Conservation (phyloP, 176 grass and related monocot genomes). For the Avena insularis region DNA sequence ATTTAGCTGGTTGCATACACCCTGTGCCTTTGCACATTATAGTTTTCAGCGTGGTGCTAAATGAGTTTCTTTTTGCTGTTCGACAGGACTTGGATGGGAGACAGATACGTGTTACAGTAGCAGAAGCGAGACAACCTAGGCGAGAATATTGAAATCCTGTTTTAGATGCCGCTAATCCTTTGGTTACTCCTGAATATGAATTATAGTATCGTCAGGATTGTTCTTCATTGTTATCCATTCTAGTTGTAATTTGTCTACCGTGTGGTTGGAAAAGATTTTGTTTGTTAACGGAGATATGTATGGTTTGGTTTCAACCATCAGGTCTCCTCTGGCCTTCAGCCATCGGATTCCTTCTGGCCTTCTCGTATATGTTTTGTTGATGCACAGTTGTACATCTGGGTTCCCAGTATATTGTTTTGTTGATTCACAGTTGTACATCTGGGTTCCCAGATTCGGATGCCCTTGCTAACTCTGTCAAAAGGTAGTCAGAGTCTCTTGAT, state of each 20-base stretch:
- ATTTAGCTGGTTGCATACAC: not conserved
- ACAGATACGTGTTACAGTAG: slow-evolving; percentile 28
- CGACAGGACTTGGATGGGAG: slow-evolving; percentile 3
- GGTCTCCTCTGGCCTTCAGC: not conserved
- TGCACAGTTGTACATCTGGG: not conserved
- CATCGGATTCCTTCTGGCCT: not conserved
- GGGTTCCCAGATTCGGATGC: not conserved
- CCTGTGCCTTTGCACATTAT: not conserved
- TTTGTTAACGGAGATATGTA: slow-evolving; percentile 32
- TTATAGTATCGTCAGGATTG: not conserved
- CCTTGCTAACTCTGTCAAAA: not conserved
- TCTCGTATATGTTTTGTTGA: not conserved
- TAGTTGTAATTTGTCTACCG: slow-evolving; percentile 6
- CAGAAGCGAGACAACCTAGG: slow-evolving; percentile 50
- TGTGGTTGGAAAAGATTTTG: slow-evolving; percentile 12
- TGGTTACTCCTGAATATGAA: not conserved
- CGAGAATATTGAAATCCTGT: slow-evolving; percentile 54
- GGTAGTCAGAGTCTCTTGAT: not conserved
- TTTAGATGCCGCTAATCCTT: not conserved
- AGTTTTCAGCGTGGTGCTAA: slow-evolving; percentile 14
- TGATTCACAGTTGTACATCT: not conserved
- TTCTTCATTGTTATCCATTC: not conserved
- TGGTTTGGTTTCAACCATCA: slow-evolving; percentile 5
- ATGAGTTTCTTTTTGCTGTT: not conserved
- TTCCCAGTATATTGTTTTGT: not conserved